Base-by-base conservation (phyloP, 768 basidiomycete genomes). In the Suillus paluster region DNA sequence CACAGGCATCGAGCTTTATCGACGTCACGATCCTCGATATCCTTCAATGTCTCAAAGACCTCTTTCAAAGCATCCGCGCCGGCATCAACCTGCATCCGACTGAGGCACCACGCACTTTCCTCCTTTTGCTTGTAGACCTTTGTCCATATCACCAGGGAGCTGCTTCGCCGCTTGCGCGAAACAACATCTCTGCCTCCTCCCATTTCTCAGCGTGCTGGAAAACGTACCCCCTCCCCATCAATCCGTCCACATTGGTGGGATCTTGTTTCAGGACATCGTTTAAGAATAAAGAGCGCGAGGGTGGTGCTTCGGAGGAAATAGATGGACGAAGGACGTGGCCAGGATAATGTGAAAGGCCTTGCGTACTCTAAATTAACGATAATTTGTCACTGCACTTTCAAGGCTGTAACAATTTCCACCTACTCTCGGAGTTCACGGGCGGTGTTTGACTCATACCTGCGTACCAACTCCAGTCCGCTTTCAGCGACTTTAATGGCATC, bases 301-400 rank as follows among this genome's bases (percentile, higher is more conserved):
- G 71, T 99, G 97, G 67, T 98, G 90, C 68, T 95, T 95, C 0
- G 97, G 97, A 33, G 96, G 88, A 73, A 86, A 93, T 54, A 91
- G 81, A 69, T 97, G 90, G 4, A 94, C 91, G 17, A 97, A 81
- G 5, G 92, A 86, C 0, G 86, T 89, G 2, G 87, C 90, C 14
- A 97, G 81, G 5, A 81, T 80, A 12, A 87, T 81, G 62, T 94
- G 87, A 70, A 97, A 85, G 4, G 86, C 86, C 53, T 84, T 83
- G 50, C 81, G 81, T 14, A 83, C 83, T 56, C 94, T 95, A 58
- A 49, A 60, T n/a, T 58, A 36, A 27, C 57, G 39, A 41, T 60
- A 19, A 55, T 9, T 25, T 25, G 5, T 38, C 23, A 39, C 17
- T 39, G 17, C 10, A 39, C 17, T 25, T 5, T 25, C 38, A 62